These are phyloP conservation scores for Chaetomium fimeti DNA, from an alignment of 495 filamentous ascomycete genomes.

Conservation along the genomic window DNA sequence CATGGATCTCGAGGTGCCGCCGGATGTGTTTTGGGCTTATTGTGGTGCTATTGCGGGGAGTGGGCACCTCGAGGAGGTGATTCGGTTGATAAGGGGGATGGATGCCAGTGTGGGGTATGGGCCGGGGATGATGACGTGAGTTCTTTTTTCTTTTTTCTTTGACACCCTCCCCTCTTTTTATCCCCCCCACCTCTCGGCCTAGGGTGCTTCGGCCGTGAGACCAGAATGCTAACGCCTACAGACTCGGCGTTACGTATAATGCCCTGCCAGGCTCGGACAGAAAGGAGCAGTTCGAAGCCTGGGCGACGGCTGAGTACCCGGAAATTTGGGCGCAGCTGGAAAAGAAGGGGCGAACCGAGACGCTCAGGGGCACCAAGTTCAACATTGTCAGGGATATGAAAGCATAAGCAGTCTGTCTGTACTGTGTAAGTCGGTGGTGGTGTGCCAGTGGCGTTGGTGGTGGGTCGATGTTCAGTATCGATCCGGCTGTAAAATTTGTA, in stretches of 20 bases:
- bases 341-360: slow-evolving; percentile 41
- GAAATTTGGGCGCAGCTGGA: slow-evolving; percentile 64
- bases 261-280: slow-evolving; percentile 57
- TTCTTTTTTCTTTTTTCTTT: slow-evolving; percentile 35
- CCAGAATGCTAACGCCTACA: slow-evolving; percentile 29
- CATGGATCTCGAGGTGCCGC: slow-evolving; percentile 74
- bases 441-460: background rate
- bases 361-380: slow-evolving; percentile 42
- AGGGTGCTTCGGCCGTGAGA: background rate
- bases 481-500: slow-evolving; percentile 22
- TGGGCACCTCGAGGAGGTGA: slow-evolving; percentile 62
- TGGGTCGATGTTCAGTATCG: slow-evolving; percentile 20
- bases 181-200: background rate
- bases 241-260: slow-evolving; percentile 72
- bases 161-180: background rate
- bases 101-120: slow-evolving; percentile 61
- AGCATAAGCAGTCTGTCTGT: slow-evolving; percentile 29
- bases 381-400: slow-evolving; percentile 46
- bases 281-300: slow-evolving; percentile 68
- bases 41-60: slow-evolving; percentile 70
- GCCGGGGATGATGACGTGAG: slow-evolving; percentile 71
- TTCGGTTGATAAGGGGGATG: slow-evolving; percentile 61
- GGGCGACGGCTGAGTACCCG: slow-evolving; percentile 66
- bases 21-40: slow-evolving; percentile 69
- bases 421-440: background rate